Base-by-base conservation (phyloP, 2,329 filamentous ascomycete species). In the Alternaria novae-zelandiae region DNA sequence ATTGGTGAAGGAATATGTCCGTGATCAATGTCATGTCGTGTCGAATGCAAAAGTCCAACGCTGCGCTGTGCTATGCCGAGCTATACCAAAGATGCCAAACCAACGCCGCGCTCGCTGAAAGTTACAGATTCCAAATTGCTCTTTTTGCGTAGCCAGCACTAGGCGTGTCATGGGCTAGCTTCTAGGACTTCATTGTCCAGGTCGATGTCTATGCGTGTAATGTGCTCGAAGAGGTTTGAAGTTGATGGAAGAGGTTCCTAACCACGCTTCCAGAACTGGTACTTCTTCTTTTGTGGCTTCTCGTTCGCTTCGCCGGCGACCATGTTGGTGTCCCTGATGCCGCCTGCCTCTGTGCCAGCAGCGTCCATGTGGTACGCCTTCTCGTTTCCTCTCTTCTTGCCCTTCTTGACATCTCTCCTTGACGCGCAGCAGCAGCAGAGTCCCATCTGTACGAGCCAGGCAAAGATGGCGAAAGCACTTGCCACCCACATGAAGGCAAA, bases 401-500 rank as follows among this genome's bases (percentile, higher is more conserved):
- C 83, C 12, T 72, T 83, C 69, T 74, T 79, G 25, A 89, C 79
- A 65, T 89, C 87, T 63, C 87, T 78, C 53, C 85, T 76, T 44
- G 83, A 86, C 12, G 86, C 86, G 74, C 90, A 92, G 78, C 92
- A 96, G 79, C 93, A 97, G 71, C 90, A 92, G 79, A 95, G 86
- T 30, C 90, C 88, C 26, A 91, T 82, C 78, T 96, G 92, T 20
- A 96, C 83, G 10, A 84, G 57, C 77, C 92, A 94, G 0, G 90
- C 90, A 20, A 94, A 74, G 6, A 93, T 81, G 2, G 88, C 87
- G 64, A 90, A 87, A 0, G 84, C 87, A 0, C 89, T 86, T 0
- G 90, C 92, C 26, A 93, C 86, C 94, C 95, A 98, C 90, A 97
- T 95, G 75, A 97, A 96, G 0, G 83, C 91, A 73, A 97, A 87